Evolutionary conservation across 805 yeast genomes (phyloP), one percentile per base, ranked within the genome.

Genomic region (Alloascoidea hylecoeti): DNA sequence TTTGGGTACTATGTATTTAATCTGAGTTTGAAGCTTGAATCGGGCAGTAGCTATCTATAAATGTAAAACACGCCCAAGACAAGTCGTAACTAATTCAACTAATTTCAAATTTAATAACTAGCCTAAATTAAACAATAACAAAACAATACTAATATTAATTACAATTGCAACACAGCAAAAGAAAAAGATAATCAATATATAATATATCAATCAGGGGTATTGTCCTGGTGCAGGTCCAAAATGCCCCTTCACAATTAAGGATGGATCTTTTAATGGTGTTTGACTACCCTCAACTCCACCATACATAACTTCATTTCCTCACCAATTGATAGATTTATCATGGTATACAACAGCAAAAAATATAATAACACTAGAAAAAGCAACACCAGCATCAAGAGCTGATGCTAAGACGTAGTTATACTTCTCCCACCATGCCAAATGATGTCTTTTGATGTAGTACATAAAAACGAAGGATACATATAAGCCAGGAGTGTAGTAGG

Each of bases 341-440:
- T 70, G 62, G 46, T 63, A 72, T 41, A 60, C 57, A 3, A 65
- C 64, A 1, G 69, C 55, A 48, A 73, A 72, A 56, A 78, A 78
- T 30, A 75, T 68, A 40, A 77, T 55, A 34, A 74, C 56, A 1
- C 72, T 74, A 41, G 75, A 61, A 43, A 75, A 64, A 2, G 81
- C 82, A 15, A 74, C 68, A n/a, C 81, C 83, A 1, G 81, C 72
- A 5, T 66, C 56, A 17, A 76, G 55, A 1, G 72, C 79, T 38
- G 78, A 68, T 16, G 77, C 61, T 37, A 78, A 53, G 16, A 77
- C 64, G 43, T 63, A 68, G 49, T 56, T 63, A 51, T 64, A 68
- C 53, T 63, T 63, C 35, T 57, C 58, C 63, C 81, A 78, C 81
- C 80, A 68, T 23, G 30, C 30, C n/a, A n/a, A n/a, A 23, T 23